Evolutionary conservation across 1,139 yeast genomes (phyloP).

Genomic region (Arxiozyma slooffiae): DNA sequence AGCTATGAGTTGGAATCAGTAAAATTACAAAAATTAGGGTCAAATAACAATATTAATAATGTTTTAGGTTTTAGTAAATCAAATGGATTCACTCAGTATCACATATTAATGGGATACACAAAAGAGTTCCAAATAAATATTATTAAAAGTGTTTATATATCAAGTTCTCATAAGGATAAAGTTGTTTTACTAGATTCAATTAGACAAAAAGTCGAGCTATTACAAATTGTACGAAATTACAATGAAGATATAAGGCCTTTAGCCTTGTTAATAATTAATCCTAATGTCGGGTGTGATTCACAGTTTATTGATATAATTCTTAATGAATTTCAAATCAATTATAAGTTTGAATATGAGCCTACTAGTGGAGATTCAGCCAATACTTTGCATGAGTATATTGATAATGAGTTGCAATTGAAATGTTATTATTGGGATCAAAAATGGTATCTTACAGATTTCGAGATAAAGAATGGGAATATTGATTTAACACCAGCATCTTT

Average conservation of each 20-base stretch:
- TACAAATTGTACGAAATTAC: background rate
- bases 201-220: background rate
- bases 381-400: background rate
- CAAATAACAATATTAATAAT: background rate
- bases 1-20: background rate
- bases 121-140: background rate
- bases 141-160: background rate
- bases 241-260: background rate
- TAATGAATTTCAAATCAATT: background rate
- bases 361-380: background rate
- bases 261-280: background rate
- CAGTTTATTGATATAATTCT: background rate
- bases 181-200: background rate
- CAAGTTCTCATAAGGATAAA: background rate
- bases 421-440: background rate
- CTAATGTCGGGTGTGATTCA: background rate
- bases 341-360: background rate
- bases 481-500: background rate
- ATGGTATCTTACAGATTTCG: background rate
- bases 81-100: background rate
- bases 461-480: background rate
- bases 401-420: background rate
- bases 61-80: background rate
- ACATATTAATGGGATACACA: background rate
- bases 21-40: background rate